Evolutionary conservation across 805 yeast genomes (phyloP).

Genomic region (Myxozyma geophila): DNA sequence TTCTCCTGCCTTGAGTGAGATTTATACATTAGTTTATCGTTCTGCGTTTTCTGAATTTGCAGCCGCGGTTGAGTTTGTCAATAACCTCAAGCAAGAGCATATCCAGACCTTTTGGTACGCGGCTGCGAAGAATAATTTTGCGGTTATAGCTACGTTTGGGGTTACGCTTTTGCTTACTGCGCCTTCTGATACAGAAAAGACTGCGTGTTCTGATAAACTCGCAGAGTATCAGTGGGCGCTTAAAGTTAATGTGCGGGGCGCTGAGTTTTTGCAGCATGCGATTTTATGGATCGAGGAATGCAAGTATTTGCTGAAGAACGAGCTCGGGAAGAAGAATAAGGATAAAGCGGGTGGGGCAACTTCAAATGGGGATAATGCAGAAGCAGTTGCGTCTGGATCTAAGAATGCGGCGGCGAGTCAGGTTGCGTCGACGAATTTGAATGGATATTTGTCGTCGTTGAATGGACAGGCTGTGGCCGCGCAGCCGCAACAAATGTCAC

Average conservation of each 20-base stretch:
- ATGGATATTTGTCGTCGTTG: constrained; percentile 1
- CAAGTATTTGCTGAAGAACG: constrained; percentile 33
- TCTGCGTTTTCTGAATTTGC: constrained; percentile 39
- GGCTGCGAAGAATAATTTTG: constrained; percentile 38
- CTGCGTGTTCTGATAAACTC: constrained; percentile 35
- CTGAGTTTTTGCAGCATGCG: constrained; percentile 41
- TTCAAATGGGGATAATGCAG: neutral
- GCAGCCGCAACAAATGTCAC: constrained; percentile 1
- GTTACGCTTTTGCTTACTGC: constrained; percentile 36
- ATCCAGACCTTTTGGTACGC: constrained; percentile 43
- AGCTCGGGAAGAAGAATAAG: constrained; percentile 24
- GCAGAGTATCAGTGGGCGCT: constrained; percentile 41
- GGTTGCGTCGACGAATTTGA: constrained; percentile 4
- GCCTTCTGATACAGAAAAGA: constrained; percentile 30
- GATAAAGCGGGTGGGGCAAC: neutral
- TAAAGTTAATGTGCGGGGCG: constrained; percentile 39
- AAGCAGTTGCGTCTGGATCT: neutral
- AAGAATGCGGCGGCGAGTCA: neutral
- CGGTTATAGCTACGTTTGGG: constrained; percentile 41
- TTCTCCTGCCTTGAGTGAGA: constrained; percentile 29
- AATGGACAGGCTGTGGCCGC: neutral
- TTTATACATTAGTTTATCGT: constrained; percentile 36
- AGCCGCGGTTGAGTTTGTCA: constrained; percentile 40
- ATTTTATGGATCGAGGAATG: constrained; percentile 41
- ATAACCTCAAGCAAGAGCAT: constrained; percentile 38